phyloP scores from a whole-genome alignment of 306 rosid genomes.

The Rosa lucieae region DNA sequence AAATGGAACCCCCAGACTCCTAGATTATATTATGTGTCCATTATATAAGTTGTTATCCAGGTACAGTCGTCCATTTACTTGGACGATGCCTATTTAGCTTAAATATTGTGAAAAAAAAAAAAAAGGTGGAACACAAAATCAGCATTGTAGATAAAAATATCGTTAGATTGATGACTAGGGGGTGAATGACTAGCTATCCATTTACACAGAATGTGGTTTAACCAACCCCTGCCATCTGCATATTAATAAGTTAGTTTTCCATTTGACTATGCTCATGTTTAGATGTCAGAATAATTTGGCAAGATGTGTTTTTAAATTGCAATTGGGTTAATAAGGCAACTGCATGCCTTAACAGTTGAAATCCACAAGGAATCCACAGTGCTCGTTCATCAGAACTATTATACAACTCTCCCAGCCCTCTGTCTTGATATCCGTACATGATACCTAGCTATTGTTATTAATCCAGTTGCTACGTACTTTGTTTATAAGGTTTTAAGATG shows the following conservation, averaged over 20 bases:
- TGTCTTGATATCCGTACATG: conserved; percentile 10
- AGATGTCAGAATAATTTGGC: background rate
- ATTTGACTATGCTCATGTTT: conserved; percentile 1
- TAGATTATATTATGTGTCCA: too few relatives aligned
- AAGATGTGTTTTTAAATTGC: conserved; percentile 10
- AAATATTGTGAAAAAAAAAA: too few relatives aligned
- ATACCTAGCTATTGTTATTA: conserved; percentile 2
- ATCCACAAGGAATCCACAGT: conserved; percentile 13
- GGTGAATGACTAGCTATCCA: background rate
- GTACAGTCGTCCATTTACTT: too few relatives aligned
- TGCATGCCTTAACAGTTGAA: background rate
- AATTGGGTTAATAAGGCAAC: conserved; percentile 11
- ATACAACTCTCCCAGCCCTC: background rate
- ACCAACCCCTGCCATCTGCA: background rate
- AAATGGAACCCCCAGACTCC: too few relatives aligned
- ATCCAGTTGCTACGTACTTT: background rate
- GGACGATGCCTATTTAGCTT: too few relatives aligned
- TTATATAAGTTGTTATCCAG: too few relatives aligned
- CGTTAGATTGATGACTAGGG: too few relatives aligned
- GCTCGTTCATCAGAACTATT: background rate
- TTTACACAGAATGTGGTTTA: background rate
- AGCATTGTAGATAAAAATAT: too few relatives aligned
- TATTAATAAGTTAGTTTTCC: background rate
- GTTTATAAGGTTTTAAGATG: conserved; percentile 18
- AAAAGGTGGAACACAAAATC: too few relatives aligned